Base-by-base conservation (phyloP, 1,284 basidiomycete genomes). In the Marasmius fiardii region DNA sequence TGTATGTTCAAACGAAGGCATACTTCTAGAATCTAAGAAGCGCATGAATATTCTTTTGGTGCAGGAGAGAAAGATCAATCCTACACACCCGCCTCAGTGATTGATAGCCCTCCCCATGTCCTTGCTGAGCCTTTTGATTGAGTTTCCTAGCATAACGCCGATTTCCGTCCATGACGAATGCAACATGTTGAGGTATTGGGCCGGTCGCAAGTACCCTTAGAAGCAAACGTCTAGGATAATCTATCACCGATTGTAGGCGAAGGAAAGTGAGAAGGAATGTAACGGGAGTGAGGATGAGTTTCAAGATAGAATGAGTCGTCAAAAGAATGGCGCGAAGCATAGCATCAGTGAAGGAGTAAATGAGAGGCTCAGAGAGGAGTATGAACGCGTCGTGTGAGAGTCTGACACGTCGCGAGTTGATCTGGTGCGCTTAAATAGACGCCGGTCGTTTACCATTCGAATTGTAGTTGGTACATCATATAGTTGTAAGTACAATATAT, bases 111-210 rank as follows among this genome's bases (percentile, higher is more conserved):
- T 88, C 87, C 4, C 80, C 74, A 70, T 99, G 97, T 0, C 97
- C 96, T 57, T 92, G 77, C 33, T 77, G 74, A 8, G 92, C 80
- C 31, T 80, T 70, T 67, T 85, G 80, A 5, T 86, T 82, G 20
- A 82, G 76, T 60, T 70, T 76, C n/a, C 90, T 80, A 0, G 97
- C 96, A 68, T 92, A 98, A 4, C 97, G 80, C 52, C 97, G 78
- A 70, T 99, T 99, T 4, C 97, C 97, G 65, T 99, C 97, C 94
- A 99, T 97, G 35, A 98, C 90, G 68, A 99, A 96, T 2, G 92
- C 95, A 43, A 99, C 83, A 76, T 99, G 97, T 43, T 78, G 72
- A 0, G 97, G 97, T 20, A 97, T 79, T 1, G 97, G 96, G 0
- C 95, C 96, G 35, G 57, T 31, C 31, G 54, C 43, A 16, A 58